These are phyloP conservation scores for Talaromyces adpressus DNA, from an alignment of 495 filamentous ascomycete species.

Conservation along the genomic window DNA sequence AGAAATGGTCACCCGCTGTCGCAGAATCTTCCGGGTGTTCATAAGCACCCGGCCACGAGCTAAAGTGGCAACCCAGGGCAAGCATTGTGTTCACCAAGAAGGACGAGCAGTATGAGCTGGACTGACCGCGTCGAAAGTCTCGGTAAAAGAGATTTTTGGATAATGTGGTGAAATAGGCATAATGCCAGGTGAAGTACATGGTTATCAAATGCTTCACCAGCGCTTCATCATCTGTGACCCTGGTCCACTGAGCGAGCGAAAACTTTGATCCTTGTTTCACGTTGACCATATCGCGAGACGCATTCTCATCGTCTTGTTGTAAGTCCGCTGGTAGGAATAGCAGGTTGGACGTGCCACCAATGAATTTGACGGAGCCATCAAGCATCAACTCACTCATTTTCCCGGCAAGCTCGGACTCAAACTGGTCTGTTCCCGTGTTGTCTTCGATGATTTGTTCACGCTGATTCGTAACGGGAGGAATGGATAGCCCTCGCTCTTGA, in stretches of 20 bases:
- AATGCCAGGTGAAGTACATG: slow-evolving; percentile 99
- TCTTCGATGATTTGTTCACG: slow-evolving; percentile 12
- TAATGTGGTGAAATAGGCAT: slow-evolving; percentile 90
- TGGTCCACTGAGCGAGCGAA: slow-evolving; percentile 77
- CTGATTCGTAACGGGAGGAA: slow-evolving; percentile 16
- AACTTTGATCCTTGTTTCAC: not conserved
- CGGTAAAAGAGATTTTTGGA: slow-evolving; percentile 85
- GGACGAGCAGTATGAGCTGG: slow-evolving; percentile 72
- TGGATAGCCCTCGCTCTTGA: slow-evolving; percentile 35
- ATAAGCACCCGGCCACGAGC: slow-evolving; percentile 63
- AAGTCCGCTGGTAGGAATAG: slow-evolving; percentile 64
- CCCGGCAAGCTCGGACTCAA: slow-evolving; percentile 80
- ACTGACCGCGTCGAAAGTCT: slow-evolving; percentile 67
- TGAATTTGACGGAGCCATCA: slow-evolving; percentile 85
- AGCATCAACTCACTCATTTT: slow-evolving; percentile 92
- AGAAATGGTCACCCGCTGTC: slow-evolving; percentile 95
- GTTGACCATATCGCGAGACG: slow-evolving; percentile 12
- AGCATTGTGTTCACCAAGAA: slow-evolving; percentile 93
- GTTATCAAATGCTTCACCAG: slow-evolving; percentile 83
- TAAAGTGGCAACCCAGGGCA: slow-evolving; percentile 94
- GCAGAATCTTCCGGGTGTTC: slow-evolving; percentile 62
- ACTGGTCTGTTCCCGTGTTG: slow-evolving; percentile 45
- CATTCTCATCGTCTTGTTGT: slow-evolving; percentile 41
- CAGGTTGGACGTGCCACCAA: slow-evolving; percentile 91
- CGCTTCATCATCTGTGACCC: slow-evolving; percentile 70